phyloP scores from a whole-genome alignment of 352 stramenopile species.

The Thalassiosira ordinaria region DNA sequence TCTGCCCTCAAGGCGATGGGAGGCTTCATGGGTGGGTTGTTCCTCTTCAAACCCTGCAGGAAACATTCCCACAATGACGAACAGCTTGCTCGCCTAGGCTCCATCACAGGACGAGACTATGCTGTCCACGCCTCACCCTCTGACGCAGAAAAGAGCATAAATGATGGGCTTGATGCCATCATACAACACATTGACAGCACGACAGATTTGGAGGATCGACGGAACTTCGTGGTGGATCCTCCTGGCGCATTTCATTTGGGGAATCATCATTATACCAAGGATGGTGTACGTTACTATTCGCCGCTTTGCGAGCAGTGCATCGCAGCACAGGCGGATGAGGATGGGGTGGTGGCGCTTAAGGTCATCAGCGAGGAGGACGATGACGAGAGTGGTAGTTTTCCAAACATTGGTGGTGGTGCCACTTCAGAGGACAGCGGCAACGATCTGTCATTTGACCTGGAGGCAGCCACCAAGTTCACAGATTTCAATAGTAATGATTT shows the following conservation, averaged over 20 bases:
- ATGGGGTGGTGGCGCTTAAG: neutral
- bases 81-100: neutral
- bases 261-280: constrained; percentile 47
- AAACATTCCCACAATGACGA: constrained; percentile 4
- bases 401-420: no score
- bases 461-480: constrained; percentile 37
- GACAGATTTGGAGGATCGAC: neutral
- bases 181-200: constrained; percentile 39
- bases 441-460: constrained; percentile 50
- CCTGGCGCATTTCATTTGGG: constrained; percentile 48
- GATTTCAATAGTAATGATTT: constrained; percentile 52
- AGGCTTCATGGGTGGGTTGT: constrained; percentile 7
- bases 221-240: constrained; percentile 22
- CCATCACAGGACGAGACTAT: neutral
- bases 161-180: constrained; percentile 36
- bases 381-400: no score
- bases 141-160: constrained; percentile 1
- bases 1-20: neutral
- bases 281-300: constrained; percentile 50
- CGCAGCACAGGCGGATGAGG: constrained; percentile 4
- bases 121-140: neutral
- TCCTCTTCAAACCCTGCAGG: neutral
- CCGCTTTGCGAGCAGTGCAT: constrained; percentile 32
- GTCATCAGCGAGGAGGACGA: constrained; percentile 16
- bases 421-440: no score